Evolutionary conservation across 176 grass and related monocot genomes (phyloP).

Genomic region (Stipa capillata): DNA sequence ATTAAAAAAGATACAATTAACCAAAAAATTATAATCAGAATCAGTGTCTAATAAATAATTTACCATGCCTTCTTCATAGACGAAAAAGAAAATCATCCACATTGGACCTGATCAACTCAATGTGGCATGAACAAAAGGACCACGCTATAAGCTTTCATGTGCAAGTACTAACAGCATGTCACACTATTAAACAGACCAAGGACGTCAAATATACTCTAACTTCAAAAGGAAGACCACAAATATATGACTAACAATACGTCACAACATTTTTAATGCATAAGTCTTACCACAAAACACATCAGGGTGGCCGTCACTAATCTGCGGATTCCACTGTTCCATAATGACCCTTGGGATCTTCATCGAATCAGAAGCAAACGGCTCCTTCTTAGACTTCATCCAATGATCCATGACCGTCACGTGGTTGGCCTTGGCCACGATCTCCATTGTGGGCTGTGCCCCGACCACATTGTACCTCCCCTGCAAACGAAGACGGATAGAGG

Average conservation of each 20-base stretch:
- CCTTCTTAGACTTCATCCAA: conserved; percentile 43
- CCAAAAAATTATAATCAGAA: not conserved
- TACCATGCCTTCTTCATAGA: not conserved
- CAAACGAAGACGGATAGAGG: not conserved
- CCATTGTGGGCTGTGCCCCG: conserved; percentile 73
- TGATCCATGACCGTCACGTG: conserved; percentile 62
- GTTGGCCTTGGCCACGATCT: conserved; percentile 77
- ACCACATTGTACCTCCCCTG: conserved; percentile 92
- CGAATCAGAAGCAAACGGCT: conserved; percentile 48
- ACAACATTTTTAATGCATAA: not conserved
- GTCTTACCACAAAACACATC: conserved; percentile 73
- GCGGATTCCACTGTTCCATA: conserved; percentile 69
- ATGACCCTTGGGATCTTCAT: conserved; percentile 69
- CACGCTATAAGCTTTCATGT: too few species aligned
- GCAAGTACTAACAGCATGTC: too few species aligned
- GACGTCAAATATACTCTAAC: too few species aligned
- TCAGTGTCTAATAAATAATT: not conserved
- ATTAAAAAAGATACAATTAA: not conserved
- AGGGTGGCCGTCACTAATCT: conserved; percentile 45
- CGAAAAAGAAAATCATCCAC: not conserved
- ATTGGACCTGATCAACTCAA: not conserved
- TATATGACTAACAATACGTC: not conserved
- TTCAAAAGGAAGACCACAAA: too few species aligned
- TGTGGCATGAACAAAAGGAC: not conserved
- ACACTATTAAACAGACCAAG: too few species aligned